Conservation (phyloP, 148 eudicot species). For the Fagopyrum homotropicum region DNA sequence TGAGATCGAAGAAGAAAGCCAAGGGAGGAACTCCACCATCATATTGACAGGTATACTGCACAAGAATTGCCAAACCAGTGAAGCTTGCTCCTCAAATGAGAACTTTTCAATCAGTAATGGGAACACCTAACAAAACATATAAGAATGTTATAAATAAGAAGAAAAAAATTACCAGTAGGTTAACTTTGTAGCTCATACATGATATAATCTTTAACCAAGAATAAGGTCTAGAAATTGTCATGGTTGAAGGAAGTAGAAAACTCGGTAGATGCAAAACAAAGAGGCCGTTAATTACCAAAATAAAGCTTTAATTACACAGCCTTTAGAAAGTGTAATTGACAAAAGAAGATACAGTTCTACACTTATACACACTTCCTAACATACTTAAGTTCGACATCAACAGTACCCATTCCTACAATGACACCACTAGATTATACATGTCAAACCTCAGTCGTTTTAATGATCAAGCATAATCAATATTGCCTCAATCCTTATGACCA, state of each 20-base stretch:
- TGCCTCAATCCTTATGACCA: too few relatives aligned
- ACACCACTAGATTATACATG: not conserved
- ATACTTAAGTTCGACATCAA: not conserved
- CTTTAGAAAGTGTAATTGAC: not conserved
- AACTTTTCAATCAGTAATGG: constrained; percentile 92
- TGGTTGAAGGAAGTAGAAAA: not conserved
- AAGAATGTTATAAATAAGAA: not conserved
- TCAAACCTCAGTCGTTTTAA: not conserved
- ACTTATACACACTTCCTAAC: not conserved
- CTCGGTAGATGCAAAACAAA: not conserved
- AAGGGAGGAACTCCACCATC: constrained; percentile 97
- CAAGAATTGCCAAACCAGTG: constrained; percentile 87
- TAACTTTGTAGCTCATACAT: not conserved
- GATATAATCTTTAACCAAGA: not conserved
- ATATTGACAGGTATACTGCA: constrained; percentile 97
- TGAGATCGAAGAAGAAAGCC: constrained; percentile 90
- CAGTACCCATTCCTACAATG: not conserved
- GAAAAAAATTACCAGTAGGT: not conserved
- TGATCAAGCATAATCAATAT: not conserved
- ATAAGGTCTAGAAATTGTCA: not conserved
- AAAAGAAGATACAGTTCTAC: not conserved
- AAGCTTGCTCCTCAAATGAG: constrained; percentile 94
- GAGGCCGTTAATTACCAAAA: too few relatives aligned
- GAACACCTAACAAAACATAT: constrained; percentile 55
- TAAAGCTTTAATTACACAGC: not conserved